Conservation (phyloP, 1,139 yeast species). For the Suhomyces maxii region DNA sequence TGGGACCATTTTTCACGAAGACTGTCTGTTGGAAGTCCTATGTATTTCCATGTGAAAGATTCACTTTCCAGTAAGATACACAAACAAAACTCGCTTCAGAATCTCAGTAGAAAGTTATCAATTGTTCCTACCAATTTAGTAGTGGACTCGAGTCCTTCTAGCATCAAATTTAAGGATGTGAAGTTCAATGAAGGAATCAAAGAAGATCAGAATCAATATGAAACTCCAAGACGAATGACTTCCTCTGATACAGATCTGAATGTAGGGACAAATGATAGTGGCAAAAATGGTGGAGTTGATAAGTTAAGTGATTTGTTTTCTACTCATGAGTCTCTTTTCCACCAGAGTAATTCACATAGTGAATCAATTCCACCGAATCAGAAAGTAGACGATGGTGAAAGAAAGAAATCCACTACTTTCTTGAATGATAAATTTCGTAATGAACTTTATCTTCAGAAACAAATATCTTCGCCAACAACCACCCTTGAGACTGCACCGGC, state of each 20-base stretch:
- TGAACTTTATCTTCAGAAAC: constrained; percentile 19
- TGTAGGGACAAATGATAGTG: not conserved
- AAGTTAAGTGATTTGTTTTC: constrained; percentile 26
- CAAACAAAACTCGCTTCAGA: constrained; percentile 15
- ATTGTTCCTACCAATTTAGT: constrained; percentile 29
- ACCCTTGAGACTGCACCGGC: constrained; percentile 26
- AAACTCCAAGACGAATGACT: not conserved
- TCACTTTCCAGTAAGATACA: constrained; percentile 14
- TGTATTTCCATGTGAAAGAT: constrained; percentile 20
- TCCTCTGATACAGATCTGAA: not conserved
- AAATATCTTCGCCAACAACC: constrained; percentile 26
- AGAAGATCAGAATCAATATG: not conserved
- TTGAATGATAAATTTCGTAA: constrained; percentile 18
- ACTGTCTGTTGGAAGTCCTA: constrained; percentile 32
- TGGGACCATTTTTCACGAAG: constrained; percentile 21
- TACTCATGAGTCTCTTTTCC: constrained; percentile 37
- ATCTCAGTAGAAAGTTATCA: constrained; percentile 26
- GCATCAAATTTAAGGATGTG: constrained; percentile 31
- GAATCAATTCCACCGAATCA: not conserved
- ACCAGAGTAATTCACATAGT: constrained; percentile 8
- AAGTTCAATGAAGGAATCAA: constrained; percentile 20
- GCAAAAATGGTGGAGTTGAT: not conserved
- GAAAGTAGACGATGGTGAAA: constrained; percentile 12
- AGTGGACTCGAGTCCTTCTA: constrained; percentile 12
- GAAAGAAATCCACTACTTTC: constrained; percentile 6